phyloP scores from a whole-genome alignment of 2,329 filamentous ascomycete genomes.

The Alternaria infectoria region DNA sequence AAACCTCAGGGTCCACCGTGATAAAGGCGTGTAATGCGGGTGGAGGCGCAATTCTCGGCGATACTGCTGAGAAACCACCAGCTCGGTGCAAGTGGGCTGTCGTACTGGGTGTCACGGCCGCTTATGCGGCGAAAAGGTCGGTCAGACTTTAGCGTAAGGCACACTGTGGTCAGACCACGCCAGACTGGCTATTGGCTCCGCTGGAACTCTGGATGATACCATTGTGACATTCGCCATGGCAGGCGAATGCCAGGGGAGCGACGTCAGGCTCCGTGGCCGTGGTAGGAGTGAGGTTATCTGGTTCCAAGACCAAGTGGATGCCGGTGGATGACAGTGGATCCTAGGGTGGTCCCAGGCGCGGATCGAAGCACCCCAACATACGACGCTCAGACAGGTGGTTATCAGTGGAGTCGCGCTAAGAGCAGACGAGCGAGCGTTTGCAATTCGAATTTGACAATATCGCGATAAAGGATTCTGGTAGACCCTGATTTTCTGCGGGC shows the following conservation, averaged over 20 bases:
- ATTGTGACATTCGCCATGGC: not conserved
- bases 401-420: conserved; percentile 25
- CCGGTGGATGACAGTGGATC: conserved; percentile 3
- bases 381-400: conserved; percentile 16
- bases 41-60: conserved; percentile 3
- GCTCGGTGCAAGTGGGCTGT: conserved; percentile 6
- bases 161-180: not conserved
- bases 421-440: conserved; percentile 3
- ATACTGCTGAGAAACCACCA: not conserved
- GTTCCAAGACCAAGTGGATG: conserved; percentile 6
- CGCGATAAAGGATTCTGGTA: conserved; percentile 10
- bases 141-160: conserved; percentile 8
- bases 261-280: not conserved
- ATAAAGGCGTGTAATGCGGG: not conserved
- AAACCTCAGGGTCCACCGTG: not conserved
- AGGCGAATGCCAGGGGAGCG: not conserved
- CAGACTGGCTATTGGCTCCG: not conserved
- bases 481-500: not conserved
- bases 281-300: conserved; percentile 1
- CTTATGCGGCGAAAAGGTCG: not conserved
- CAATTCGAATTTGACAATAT: conserved; percentile 10
- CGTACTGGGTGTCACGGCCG: conserved; percentile 6
- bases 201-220: not conserved
- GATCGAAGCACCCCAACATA: conserved; percentile 17
- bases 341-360: conserved; percentile 4